A percentile compares a stretch with the other conserved stretches of the same genome.
phyloP scores from a whole-genome alignment of 495 filamentous ascomycete species.

The Filosporella fistucella region DNA sequence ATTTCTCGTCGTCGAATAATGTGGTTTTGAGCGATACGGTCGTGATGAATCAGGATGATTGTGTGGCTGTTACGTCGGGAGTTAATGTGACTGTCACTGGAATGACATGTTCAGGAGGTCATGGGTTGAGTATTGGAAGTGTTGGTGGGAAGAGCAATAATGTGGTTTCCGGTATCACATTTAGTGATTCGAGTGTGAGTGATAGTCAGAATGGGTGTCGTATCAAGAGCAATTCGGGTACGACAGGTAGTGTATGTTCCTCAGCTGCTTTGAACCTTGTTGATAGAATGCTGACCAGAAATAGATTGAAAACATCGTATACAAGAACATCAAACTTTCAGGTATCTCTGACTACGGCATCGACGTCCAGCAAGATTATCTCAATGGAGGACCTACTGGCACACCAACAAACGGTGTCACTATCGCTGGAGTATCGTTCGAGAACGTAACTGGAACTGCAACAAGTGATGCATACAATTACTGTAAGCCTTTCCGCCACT shows the following conservation, averaged over 20 bases:
- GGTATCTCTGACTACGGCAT: constrained; percentile 58
- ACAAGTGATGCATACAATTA: constrained; percentile 29
- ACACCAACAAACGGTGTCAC: constrained; percentile 37
- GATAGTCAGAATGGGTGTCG: constrained; percentile 52
- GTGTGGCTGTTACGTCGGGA: constrained; percentile 56
- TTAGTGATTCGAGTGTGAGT: constrained; percentile 43
- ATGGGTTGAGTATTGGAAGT: constrained; percentile 63
- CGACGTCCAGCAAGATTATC: constrained; percentile 43
- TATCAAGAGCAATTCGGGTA: constrained; percentile 57
- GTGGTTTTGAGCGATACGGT: constrained; percentile 49
- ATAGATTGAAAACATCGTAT: constrained; percentile 51
- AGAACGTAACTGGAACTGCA: constrained; percentile 37
- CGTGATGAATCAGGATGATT: constrained; percentile 63
- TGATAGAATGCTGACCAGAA: too few species aligned
- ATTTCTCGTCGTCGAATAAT: constrained; percentile 40
- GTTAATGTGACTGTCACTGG: constrained; percentile 52
- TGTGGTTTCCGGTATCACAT: constrained; percentile 49
- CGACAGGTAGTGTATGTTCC: too few species aligned
- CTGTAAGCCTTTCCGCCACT: too few species aligned
- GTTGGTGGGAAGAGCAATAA: constrained; percentile 61
- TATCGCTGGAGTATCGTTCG: constrained; percentile 35
- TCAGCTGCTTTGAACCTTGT: too few species aligned
- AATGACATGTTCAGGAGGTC: constrained; percentile 49
- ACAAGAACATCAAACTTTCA: constrained; percentile 50
- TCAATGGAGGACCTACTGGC: constrained; percentile 41